Evolutionary conservation across 352 stramenopile genomes (phyloP), one percentile per base, ranked within the genome.

Genomic region (Phytophthora meadii): DNA sequence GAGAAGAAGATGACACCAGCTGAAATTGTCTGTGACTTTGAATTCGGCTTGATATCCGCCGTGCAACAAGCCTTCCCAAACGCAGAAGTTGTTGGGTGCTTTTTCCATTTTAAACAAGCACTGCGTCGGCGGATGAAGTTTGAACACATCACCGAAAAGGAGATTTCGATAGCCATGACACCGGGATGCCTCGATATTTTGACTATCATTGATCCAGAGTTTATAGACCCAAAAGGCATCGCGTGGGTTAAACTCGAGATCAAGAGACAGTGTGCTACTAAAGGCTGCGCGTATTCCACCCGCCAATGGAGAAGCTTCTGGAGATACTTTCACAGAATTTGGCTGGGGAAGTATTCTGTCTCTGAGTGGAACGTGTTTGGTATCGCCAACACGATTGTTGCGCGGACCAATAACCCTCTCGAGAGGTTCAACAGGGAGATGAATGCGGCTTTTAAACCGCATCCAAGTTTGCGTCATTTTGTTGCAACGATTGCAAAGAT

Each of bases 391-490:
- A 36, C 32, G 2, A 19, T 71, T 9, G 51, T 74, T 14, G 61
- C 47, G 2, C 39, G 58, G 2, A 76, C 57, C 1, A 72, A 70
- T 48, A 73, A 77, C 25, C 44, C 54, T 0, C 48, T 77, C 1
- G 63, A 77, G 19, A 48, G 55, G 17, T 73, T 68, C 44, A 77
- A 73, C n/a, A 54, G 47, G 10, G 22, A 22, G 22, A 22, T 22
- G 22, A 22, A 22, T 22, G 22, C 22, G 22, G 22, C 22, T 22
- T 22, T 22, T 22, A 22, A 22, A 22, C 22, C 22, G 22, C 22
- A 22, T 22, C 22, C 22, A 22, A 22, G 22, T 22, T 22, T 22
- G 22, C 22, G 22, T 22, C 22, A 22, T 22, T 22, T 22, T 22
- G 22, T 22, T 22, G 22, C 22, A 22, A 22, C 22, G 1, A 22